phyloP scores from a whole-genome alignment of 208 protist species.

The Crithidia mellificae region DNA sequence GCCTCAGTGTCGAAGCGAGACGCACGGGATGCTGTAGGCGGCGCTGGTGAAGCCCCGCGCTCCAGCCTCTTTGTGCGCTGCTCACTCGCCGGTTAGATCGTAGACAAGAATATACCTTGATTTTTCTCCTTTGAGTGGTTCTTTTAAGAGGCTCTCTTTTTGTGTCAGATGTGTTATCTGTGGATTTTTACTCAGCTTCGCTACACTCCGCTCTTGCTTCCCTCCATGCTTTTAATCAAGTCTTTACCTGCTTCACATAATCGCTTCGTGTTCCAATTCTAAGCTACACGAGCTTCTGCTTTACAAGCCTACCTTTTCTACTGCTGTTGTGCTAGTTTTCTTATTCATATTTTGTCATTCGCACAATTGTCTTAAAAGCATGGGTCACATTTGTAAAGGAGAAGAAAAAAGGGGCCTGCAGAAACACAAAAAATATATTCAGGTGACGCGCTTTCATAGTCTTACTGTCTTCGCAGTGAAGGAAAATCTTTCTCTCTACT shows the following conservation, averaged over 20 bases:
- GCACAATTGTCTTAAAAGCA: too few relatives aligned
- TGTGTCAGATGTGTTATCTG: not conserved
- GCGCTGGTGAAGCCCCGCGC: not conserved
- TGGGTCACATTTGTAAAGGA: too few relatives aligned
- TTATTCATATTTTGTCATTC: not conserved
- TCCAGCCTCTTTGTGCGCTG: conserved; percentile 2
- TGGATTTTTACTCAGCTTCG: not conserved
- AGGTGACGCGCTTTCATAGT: too few relatives aligned
- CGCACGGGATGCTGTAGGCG: not conserved
- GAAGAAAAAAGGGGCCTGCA: too few relatives aligned
- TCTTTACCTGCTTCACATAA: not conserved
- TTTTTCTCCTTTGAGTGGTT: not conserved
- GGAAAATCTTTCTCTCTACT: too few relatives aligned
- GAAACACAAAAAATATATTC: too few relatives aligned
- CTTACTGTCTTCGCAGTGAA: too few relatives aligned
- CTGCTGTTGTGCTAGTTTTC: not conserved
- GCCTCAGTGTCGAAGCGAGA: not conserved
- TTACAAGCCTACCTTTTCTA: not conserved
- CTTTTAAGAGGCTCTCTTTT: too few relatives aligned
- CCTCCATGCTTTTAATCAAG: not conserved
- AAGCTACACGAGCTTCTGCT: conserved; percentile 4
- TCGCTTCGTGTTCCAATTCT: not conserved
- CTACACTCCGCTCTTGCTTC: not conserved
- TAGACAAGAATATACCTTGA: not conserved
- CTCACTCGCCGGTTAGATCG: not conserved